Percentiles rank a stretch among this genome's conserved stretches.
These are phyloP conservation scores for Borovskyia barvae DNA, from an alignment of 208 protist genomes.

Conservation along the genomic window DNA sequence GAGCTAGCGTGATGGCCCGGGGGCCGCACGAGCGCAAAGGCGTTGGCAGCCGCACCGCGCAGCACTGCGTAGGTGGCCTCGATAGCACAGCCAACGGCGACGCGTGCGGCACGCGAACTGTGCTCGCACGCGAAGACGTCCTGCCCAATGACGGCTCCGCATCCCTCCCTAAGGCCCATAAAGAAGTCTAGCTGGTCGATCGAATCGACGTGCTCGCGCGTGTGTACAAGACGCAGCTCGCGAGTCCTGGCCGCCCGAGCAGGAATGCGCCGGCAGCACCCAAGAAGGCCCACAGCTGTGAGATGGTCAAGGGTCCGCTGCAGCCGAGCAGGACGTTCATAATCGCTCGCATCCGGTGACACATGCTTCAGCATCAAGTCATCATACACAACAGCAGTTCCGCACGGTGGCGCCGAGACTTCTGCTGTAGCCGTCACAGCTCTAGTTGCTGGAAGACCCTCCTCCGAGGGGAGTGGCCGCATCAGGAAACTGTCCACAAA, in stretches of 20 bases:
- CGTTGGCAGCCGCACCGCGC: constrained; percentile 61
- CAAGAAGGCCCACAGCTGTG: constrained; percentile 46
- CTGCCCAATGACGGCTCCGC: constrained; percentile 41
- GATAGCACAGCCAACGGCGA: constrained; percentile 70
- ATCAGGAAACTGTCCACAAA: not conserved
- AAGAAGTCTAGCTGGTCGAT: constrained; percentile 79
- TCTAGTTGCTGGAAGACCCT: not conserved
- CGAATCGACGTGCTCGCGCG: constrained; percentile 55
- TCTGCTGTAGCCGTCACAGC: not conserved
- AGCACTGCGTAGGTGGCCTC: constrained; percentile 65
- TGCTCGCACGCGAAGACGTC: constrained; percentile 75
- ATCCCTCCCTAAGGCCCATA: constrained; percentile 23
- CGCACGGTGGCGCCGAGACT: not conserved
- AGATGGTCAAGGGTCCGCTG: constrained; percentile 66
- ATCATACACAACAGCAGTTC: constrained; percentile 72
- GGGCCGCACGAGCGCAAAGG: constrained; percentile 85
- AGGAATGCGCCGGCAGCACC: constrained; percentile 40
- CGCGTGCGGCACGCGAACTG: constrained; percentile 61
- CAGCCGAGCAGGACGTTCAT: constrained; percentile 75
- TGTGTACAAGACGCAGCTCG: constrained; percentile 80
- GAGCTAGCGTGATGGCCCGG: constrained; percentile 83
- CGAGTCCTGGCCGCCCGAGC: constrained; percentile 47
- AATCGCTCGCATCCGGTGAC: constrained; percentile 53
- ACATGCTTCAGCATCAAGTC: constrained; percentile 55
- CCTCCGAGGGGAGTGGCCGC: not conserved